Evolutionary conservation across 805 yeast species (phyloP), one percentile per base, ranked within the genome.

Genomic region (Saturnispora galanensis): DNA sequence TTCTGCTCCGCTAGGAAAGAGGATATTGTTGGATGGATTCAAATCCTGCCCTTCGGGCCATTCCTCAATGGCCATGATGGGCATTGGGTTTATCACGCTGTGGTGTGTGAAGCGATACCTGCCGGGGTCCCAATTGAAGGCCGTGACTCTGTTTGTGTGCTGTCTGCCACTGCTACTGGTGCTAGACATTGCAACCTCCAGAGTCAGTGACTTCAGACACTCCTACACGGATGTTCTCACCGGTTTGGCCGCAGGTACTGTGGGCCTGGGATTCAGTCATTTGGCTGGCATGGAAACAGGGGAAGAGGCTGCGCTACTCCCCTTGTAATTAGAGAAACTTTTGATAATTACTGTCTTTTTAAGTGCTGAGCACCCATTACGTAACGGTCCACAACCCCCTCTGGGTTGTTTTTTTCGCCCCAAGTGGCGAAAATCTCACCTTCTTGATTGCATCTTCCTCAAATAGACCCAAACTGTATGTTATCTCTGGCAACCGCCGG

Each of bases 171-270:
- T 46, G 1, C 16, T 50, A 4, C 9, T 50, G 10, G 46, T 47
- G 11, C 16, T 50, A 10, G 53, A 50, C 28, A 38, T 50, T 10
- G 42, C 30, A 3, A 45, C 50, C n/a, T 76, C 89, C 42, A 72
- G 97, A 52, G 83, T 95, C 1, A 81, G 82, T 53, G 97, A 90
- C 64, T 89, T 88, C 62, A 74, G 95, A 60, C 97, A 93, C 57
- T 96, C 88, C 62, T 85, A 81, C 57, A 67, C 80, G 15, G 97
- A 93, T 61, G 81, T 90, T 4, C 52, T 82, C 0, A 55, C 77
- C 11, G 98, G 97, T 3, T 68, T 82, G 28, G 16, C 38, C 5
- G n/a, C 47, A 6, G 53, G 53, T 6, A 34, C 16, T 1, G n/a
- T 35, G 5, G 46, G 47, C 2, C 16, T 47, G 1, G 7, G 32